A percentile compares a stretch with the other conserved stretches of the same genome.
These are phyloP conservation scores for Coelastrella sp. DNA, from an alignment of 139 green algal genomes.

Conservation along the genomic window DNA sequence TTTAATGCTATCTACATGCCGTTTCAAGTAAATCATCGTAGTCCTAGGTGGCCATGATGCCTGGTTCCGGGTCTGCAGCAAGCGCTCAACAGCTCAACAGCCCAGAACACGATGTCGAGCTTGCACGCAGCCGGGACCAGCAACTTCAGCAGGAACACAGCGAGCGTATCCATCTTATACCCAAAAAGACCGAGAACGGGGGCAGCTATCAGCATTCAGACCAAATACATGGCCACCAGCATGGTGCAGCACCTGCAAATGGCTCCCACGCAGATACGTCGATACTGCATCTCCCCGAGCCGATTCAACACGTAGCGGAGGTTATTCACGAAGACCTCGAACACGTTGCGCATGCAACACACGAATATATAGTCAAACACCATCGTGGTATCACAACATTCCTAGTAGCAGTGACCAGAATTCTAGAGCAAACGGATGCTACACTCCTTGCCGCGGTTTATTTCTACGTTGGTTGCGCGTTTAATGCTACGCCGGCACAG, in stretches of 20 bases:
- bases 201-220: not conserved
- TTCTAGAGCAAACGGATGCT: conserved; percentile 21
- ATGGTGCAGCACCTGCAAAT: not conserved
- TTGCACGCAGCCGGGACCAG: not conserved
- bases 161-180: not conserved
- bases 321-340: not conserved
- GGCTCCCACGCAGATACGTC: not conserved
- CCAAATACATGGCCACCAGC: not conserved
- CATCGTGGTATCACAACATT: conserved; percentile 1
- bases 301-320: not conserved
- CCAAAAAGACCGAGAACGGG: not conserved
- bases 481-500: conserved; percentile 15
- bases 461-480: conserved; percentile 20
- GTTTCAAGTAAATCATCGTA: not conserved
- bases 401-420: not conserved
- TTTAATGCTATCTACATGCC: not conserved
- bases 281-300: not conserved
- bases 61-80: not conserved
- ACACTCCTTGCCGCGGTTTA: conserved; percentile 13
- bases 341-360: not conserved
- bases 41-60: not conserved
- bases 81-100: not conserved
- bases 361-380: conserved; percentile 17
- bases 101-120: not conserved
- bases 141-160: not conserved